Base-by-base conservation (phyloP, 805 yeast species). In the Blastobotrys terrestris region DNA sequence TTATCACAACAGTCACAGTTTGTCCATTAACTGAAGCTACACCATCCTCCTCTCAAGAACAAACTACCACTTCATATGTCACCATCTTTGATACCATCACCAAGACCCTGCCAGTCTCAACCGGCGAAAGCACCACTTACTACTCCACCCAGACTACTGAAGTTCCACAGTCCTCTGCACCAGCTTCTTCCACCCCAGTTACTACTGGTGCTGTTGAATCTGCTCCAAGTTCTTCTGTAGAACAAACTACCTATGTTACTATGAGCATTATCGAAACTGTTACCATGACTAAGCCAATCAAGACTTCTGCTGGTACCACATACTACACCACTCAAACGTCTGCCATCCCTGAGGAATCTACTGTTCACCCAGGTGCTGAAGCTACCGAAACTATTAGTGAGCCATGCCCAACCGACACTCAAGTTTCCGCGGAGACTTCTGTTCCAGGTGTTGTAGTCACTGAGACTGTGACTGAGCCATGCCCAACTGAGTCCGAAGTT, bases 221-320 rank as follows among this genome's bases (percentile, higher is more conserved):
- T 15, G 20, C 55, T 43, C 43, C 55, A 20, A 44, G 39, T 31
- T 21, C 54, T 40, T 39, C 44, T 31, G 26, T 7, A 21, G 31
- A 18, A 31, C 46, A 19, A 39, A n/a, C n/a, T n/a, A n/a, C n/a
- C n/a, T n/a, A n/a, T 13, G 18, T 42, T 26, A 15, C 48, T 11
- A 46, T n/a, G 16, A 5, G 14, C 6, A 13, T 26, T 15, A 21
- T 15, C 16, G 48, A 46, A 15, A 31, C 48, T 20, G 47, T n/a
- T 19, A 41, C 44, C 4, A 26, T 41, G 16, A 19, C 46, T 20
- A 16, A 3, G 3, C 21, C 52, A 20, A 19, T 48, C 6, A 15
- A 19, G 11, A 18, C 42, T 11, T 31, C 31, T 3, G 21, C 16
- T 5, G 19, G 31, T 39, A 31, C 16, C 7, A 15, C 51, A 14